Conservation (phyloP, 2,329 filamentous ascomycete species). For the Paracamarosporium sp. region DNA sequence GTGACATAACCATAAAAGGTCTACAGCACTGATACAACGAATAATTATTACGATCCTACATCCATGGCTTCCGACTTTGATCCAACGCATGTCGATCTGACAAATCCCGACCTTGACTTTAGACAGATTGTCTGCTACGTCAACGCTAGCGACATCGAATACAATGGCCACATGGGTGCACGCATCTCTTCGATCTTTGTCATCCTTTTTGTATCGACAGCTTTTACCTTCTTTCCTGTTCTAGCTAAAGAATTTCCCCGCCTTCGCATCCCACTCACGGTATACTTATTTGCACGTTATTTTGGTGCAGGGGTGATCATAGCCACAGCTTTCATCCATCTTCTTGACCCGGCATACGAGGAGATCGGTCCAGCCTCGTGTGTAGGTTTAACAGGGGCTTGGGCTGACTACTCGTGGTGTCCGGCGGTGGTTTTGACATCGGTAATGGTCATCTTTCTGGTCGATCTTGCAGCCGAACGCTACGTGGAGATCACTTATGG, state of each 20-base stretch:
- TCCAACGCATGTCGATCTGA: neutral
- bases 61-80: neutral
- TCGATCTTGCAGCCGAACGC: neutral
- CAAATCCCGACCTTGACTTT: neutral
- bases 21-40: too few relatives aligned
- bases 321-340: slow-evolving; percentile 89
- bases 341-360: slow-evolving; percentile 81
- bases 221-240: slow-evolving; percentile 78
- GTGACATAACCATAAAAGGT: too few relatives aligned
- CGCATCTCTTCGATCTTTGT: slow-evolving; percentile 89
- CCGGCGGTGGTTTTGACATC: slow-evolving; percentile 87
- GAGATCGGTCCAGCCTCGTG: slow-evolving; percentile 61
- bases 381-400: slow-evolving; percentile 69
- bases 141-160: slow-evolving; percentile 65
- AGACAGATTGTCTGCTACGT: neutral
- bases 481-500: neutral
- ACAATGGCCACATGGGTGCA: slow-evolving; percentile 71
- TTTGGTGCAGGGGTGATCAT: slow-evolving; percentile 94
- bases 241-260: slow-evolving; percentile 66
- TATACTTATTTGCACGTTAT: slow-evolving; percentile 89
- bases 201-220: slow-evolving; percentile 72
- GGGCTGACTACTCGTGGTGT: slow-evolving; percentile 79
- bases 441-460: slow-evolving; percentile 61
- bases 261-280: slow-evolving; percentile 70
- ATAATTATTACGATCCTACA: too few relatives aligned